Evolutionary conservation across 2,329 filamentous ascomycete genomes (phyloP), one percentile per base, ranked within the genome.

Genomic region (Grosmannia penicillata): DNA sequence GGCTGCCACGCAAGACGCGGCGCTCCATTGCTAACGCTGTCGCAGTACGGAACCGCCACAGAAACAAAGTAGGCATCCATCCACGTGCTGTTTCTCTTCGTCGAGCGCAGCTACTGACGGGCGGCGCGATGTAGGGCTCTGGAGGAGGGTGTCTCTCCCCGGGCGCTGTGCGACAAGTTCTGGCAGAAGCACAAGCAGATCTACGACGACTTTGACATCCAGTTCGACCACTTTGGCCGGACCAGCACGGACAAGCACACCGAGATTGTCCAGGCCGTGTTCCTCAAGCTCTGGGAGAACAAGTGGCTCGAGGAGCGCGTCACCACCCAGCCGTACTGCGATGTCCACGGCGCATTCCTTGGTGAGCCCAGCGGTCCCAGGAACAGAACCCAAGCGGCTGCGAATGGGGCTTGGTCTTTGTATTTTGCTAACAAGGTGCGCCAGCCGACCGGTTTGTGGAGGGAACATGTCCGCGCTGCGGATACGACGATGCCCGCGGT

Each of bases 201-300:
- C 46, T 96, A 95, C 60, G 74, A 93, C 57, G 95, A 89, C 85
- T 98, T 98, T 63, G 76, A 86, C 54, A 89, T 96, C 53, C 78
- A 73, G 42, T 96, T 96, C 55, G 89, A 96, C 61, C 79, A 87
- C 59, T 98, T 96, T 55, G 91, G 87, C 45, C 80, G 87, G 43
- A 96, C 91, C 6, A 85, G 87, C 4, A 96, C 89, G 15, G 61
- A 73, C 39, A 74, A 91, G 51, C 91, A 96, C 60, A 95, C 86
- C 18, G 74, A 85, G 48, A 96, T 98, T 50, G 83, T 87, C 9
- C 91, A 96, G 60, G 75, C 83, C 46, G 87, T 96, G 48, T 96
- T 96, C 60, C 65, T 68, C 40, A 78, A 86, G 56, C 72, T 98
- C n/a, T 70, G 86, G 62, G 72, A 91, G 46, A 94, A 94, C 51